phyloP scores from a whole-genome alignment of 306 rosid species.

The Vicia sativa region DNA sequence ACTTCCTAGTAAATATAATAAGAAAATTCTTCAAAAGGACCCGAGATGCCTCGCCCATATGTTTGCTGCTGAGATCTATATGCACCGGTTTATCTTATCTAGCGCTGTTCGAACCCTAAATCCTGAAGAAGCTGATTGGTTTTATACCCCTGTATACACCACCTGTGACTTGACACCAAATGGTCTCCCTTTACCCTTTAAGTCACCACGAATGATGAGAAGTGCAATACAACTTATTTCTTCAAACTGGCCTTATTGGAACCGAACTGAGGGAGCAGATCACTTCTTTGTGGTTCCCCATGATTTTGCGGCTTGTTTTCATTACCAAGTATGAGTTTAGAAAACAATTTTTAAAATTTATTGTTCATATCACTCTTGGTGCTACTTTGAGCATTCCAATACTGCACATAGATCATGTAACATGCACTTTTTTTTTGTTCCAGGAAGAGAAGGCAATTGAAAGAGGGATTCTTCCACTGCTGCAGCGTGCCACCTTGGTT shows the following conservation, averaged over 20 bases:
- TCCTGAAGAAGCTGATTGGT: constrained; percentile 99
- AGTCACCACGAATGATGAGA: constrained; percentile 98
- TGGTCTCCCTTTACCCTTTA: constrained; percentile 97
- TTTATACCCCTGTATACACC: constrained; percentile 93
- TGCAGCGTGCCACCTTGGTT: constrained; percentile 83
- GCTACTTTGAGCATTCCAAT: constrained; percentile 26
- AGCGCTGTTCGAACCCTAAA: constrained; percentile 96
- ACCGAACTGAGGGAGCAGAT: constrained; percentile 93
- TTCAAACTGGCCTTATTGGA: constrained; percentile 99
- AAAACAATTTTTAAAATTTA: neutral
- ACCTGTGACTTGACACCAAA: constrained; percentile 97
- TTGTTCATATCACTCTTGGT: neutral
- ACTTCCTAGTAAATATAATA: constrained; percentile 97
- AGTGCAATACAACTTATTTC: constrained; percentile 97
- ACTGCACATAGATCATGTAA: constrained; percentile 19
- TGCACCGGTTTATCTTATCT: constrained; percentile 93
- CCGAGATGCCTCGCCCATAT: constrained; percentile 93
- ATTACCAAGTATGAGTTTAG: constrained; percentile 72
- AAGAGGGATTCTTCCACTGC: constrained; percentile 83
- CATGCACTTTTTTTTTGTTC: constrained; percentile 10
- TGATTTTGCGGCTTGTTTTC: constrained; percentile 98
- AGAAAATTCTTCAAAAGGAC: constrained; percentile 95
- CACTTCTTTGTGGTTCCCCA: constrained; percentile 97
- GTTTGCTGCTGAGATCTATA: constrained; percentile 99
- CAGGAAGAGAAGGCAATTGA: constrained; percentile 95